These are phyloP conservation scores for Starmerella apis DNA, from an alignment of 805 yeast genomes.

Conservation along the genomic window DNA sequence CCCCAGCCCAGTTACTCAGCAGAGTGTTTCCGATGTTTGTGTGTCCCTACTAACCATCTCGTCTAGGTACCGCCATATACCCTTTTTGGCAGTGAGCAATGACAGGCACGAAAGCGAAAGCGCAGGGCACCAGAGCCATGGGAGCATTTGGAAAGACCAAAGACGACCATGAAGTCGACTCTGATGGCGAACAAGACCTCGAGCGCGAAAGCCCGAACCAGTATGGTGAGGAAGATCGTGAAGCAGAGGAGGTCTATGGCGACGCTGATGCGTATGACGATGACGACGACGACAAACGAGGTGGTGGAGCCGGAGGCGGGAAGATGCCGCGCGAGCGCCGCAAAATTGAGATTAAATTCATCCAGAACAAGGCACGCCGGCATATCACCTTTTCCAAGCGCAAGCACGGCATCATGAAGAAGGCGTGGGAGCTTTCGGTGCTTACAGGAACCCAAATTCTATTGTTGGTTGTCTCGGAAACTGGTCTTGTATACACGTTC, in stretches of 20 bases:
- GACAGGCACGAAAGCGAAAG: constrained; percentile 3
- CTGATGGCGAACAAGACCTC: constrained; percentile 9
- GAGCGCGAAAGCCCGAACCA: constrained; percentile 8
- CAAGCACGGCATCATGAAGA: constrained; percentile 98
- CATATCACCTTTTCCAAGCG: constrained; percentile 97
- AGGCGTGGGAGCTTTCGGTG: constrained; percentile 95
- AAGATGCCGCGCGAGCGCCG: constrained; percentile 46
- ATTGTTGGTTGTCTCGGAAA: constrained; percentile 87
- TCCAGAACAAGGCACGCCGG: constrained; percentile 94
- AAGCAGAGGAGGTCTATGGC: constrained; percentile 16
- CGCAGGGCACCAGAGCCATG: not conserved
- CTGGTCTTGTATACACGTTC: constrained; percentile 97
- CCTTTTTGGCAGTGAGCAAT: constrained; percentile 6
- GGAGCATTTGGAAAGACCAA: not conserved
- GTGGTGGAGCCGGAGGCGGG: constrained; percentile 20
- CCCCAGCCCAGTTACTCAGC: constrained; percentile 10
- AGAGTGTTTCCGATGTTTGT: constrained; percentile 9
- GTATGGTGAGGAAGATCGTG: constrained; percentile 5
- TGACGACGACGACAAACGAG: constrained; percentile 41
- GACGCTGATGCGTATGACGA: constrained; percentile 34
- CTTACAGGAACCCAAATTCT: constrained; percentile 96
- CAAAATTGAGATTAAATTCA: constrained; percentile 93
- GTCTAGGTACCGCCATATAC: not conserved
- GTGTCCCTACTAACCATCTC: not conserved
- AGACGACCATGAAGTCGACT: constrained; percentile 6